phyloP scores from a whole-genome alignment of 306 rosid species.

The Cucumis cinereus region DNA sequence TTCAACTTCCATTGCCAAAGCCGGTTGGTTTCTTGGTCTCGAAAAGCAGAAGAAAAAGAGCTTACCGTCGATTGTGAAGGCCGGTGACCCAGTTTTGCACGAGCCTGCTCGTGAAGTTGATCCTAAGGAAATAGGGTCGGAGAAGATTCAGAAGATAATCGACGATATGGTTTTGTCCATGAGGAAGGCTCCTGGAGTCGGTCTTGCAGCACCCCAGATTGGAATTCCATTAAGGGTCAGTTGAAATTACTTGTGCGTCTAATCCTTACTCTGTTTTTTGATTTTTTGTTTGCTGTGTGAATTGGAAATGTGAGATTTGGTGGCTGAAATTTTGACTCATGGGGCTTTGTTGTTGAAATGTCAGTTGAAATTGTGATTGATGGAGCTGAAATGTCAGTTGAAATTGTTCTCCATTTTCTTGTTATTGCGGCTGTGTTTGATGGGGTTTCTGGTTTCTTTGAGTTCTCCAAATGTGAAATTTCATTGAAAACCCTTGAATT shows the following conservation, averaged over 20 bases:
- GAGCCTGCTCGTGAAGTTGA: constrained; percentile 65
- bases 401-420: not conserved
- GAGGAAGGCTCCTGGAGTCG: constrained; percentile 85
- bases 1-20: constrained; percentile 32
- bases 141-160: constrained; percentile 64
- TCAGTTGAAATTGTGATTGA: not conserved
- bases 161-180: constrained; percentile 73
- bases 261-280: not conserved
- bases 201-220: constrained; percentile 92
- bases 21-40: constrained; percentile 79
- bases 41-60: constrained; percentile 31
- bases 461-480: not conserved
- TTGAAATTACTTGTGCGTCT: not conserved
- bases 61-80: constrained; percentile 61
- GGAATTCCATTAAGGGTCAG: constrained; percentile 75
- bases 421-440: not conserved
- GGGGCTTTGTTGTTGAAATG: not conserved
- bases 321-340: not conserved
- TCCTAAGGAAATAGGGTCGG: constrained; percentile 47
- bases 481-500: not conserved
- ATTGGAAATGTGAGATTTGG: not conserved
- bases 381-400: not conserved
- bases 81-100: constrained; percentile 92
- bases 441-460: not conserved
- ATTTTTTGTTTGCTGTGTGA: not conserved